These are phyloP conservation scores for Galium porrigens DNA, from an alignment of 305 asterid species.

Conservation along the genomic window DNA sequence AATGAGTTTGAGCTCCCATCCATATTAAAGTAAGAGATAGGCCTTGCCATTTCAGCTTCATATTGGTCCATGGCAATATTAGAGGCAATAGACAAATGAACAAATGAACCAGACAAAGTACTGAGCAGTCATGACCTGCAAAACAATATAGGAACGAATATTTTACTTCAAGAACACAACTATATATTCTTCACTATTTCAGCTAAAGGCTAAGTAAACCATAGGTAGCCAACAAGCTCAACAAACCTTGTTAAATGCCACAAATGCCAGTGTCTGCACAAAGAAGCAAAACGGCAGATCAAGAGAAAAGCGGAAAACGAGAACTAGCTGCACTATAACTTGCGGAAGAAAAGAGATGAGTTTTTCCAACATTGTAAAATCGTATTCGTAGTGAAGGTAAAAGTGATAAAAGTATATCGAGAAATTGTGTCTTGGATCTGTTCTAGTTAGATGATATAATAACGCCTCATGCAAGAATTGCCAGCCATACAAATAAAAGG, in stretches of 20 bases:
- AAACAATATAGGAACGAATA: neutral
- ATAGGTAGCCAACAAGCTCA: neutral
- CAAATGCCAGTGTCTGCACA: conserved; percentile 77
- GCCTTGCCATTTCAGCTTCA: conserved; percentile 58
- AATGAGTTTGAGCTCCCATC: conserved; percentile 73
- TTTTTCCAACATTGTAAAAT: conserved; percentile 53
- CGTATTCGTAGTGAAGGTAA: conserved; percentile 62
- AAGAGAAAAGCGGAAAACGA: conserved; percentile 41
- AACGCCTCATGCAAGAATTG: conserved; percentile 78
- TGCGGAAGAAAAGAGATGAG: conserved; percentile 81
- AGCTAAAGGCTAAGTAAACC: neutral
- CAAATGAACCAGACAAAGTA: conserved; percentile 75
- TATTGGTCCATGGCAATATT: conserved; percentile 59
- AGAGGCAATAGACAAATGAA: conserved; percentile 54
- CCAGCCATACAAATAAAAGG: conserved; percentile 64
- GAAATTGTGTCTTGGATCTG: conserved; percentile 90
- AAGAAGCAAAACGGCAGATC: conserved; percentile 77
- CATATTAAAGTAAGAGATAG: conserved; percentile 36
- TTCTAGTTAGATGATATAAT: conserved; percentile 77
- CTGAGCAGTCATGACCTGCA: conserved; percentile 89
- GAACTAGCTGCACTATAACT: conserved; percentile 58
- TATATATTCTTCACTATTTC: too few species aligned
- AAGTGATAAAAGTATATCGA: conserved; percentile 86
- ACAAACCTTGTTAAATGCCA: conserved; percentile 76
- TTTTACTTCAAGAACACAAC: neutral